Conservation (phyloP, 345 rosid genomes). For the Brassica napus region DNA sequence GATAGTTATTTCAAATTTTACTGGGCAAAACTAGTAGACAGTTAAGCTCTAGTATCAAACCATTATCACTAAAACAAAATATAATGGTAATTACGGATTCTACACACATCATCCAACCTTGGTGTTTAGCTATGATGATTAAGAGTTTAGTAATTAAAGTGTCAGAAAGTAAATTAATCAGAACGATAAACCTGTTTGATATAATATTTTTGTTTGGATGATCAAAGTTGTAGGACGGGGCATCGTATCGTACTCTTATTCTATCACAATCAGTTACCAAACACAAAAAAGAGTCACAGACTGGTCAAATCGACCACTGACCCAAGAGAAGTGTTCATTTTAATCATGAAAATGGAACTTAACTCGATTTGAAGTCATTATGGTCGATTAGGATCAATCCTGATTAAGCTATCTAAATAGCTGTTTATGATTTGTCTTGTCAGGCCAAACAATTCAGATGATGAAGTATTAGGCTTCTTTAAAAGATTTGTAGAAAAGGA, state of each 20-base stretch:
- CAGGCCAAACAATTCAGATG: constrained; percentile 12
- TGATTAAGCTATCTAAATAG: background rate
- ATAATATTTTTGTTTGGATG: background rate
- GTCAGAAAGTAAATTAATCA: background rate
- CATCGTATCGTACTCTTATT: constrained; percentile 3
- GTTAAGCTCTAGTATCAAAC: background rate
- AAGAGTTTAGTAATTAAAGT: background rate
- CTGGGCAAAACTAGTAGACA: background rate
- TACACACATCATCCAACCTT: background rate
- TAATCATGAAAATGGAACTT: background rate
- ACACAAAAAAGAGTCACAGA: background rate
- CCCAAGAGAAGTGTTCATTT: constrained; percentile 16
- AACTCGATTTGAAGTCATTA: background rate
- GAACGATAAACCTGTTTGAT: background rate
- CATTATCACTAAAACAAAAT: background rate
- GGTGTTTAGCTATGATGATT: background rate
- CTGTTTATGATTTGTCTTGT: background rate
- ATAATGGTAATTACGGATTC: background rate
- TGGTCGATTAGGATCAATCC: constrained; percentile 12
- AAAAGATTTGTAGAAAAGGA: background rate
- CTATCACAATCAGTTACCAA: constrained; percentile 26
- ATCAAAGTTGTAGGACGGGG: background rate
- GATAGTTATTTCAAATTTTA: background rate
- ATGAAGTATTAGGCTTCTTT: constrained; percentile 9
- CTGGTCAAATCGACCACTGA: background rate